These are phyloP conservation scores for Nakaseomyces kungkrabaensis DNA, from an alignment of 1,139 yeast species.

Conservation along the genomic window DNA sequence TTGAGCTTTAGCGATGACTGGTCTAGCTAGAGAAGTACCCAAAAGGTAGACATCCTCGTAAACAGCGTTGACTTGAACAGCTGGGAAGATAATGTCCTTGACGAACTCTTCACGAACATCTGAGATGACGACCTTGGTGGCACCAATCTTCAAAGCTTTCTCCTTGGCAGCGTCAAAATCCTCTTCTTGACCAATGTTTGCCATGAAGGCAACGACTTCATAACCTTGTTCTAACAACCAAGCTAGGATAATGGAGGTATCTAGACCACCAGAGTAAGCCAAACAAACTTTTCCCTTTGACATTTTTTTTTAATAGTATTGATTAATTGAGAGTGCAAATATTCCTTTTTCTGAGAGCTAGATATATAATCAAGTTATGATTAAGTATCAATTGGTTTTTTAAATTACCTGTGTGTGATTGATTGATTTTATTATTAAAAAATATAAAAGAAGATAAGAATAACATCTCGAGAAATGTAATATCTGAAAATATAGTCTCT, in stretches of 20 bases:
- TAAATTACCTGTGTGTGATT: not conserved
- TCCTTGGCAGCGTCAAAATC: slow-evolving; percentile 95
- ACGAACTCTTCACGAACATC: slow-evolving; percentile 95
- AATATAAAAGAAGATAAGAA: not conserved
- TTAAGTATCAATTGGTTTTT: not conserved
- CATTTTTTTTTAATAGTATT: slow-evolving; percentile 35
- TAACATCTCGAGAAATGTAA: not conserved
- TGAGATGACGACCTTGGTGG: slow-evolving; percentile 85
- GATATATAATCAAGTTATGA: no score
- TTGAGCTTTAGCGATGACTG: slow-evolving; percentile 97
- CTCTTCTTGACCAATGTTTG: slow-evolving; percentile 98
- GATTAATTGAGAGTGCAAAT: no score
- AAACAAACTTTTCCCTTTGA: slow-evolving; percentile 97
- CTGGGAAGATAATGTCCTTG: slow-evolving; percentile 84
- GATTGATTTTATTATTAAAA: not conserved
- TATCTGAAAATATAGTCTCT: not conserved
- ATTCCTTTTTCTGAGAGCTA: no score
- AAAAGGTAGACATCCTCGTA: slow-evolving; percentile 92
- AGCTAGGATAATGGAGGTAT: slow-evolving; percentile 93
- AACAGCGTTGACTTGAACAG: slow-evolving; percentile 92
- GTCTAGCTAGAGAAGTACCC: slow-evolving; percentile 97
- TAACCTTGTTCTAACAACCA: slow-evolving; percentile 97
- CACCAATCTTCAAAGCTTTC: slow-evolving; percentile 95
- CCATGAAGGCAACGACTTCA: slow-evolving; percentile 96
- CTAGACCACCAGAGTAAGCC: slow-evolving; percentile 98